These are phyloP conservation scores for Kodamaea plutei DNA, from an alignment of 1,139 yeast species.

Conservation along the genomic window DNA sequence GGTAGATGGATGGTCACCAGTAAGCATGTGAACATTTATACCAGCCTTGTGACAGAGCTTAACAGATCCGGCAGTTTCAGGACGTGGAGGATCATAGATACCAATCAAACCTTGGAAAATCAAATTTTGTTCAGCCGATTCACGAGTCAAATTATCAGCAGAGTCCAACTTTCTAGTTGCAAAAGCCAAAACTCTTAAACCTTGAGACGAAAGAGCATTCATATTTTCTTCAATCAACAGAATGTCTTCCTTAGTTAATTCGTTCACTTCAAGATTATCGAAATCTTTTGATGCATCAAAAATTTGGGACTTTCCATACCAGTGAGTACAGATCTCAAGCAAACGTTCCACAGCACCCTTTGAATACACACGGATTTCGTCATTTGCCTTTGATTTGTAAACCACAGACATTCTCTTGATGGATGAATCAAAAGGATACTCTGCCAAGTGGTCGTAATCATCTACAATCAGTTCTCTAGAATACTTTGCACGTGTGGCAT, in stretches of 20 bases:
- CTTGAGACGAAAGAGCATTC: constrained; percentile 35
- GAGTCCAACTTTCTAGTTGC: constrained; percentile 22
- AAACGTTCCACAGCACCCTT: constrained; percentile 56
- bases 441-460: constrained; percentile 22
- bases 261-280: constrained; percentile 15
- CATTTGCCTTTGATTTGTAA: constrained; percentile 20
- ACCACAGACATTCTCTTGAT: constrained; percentile 47
- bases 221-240: constrained; percentile 27
- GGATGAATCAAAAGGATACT: constrained; percentile 34
- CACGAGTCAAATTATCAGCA: constrained; percentile 14
- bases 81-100: constrained; percentile 53
- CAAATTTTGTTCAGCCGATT: constrained; percentile 29
- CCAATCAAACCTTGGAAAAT: constrained; percentile 49
- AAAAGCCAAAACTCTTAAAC: constrained; percentile 46
- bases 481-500: constrained; percentile 23
- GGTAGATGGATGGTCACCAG: constrained; percentile 53
- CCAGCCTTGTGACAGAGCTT: constrained; percentile 48
- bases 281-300: constrained; percentile 9
- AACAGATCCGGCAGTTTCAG: constrained; percentile 44
- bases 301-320: constrained; percentile 25
- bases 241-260: constrained; percentile 23
- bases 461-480: constrained; percentile 18
- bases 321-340: constrained; percentile 33
- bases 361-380: constrained; percentile 26
- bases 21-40: constrained; percentile 49